These are phyloP conservation scores for Clathrospora elynae DNA, from an alignment of 2,329 filamentous ascomycete species.

Conservation along the genomic window DNA sequence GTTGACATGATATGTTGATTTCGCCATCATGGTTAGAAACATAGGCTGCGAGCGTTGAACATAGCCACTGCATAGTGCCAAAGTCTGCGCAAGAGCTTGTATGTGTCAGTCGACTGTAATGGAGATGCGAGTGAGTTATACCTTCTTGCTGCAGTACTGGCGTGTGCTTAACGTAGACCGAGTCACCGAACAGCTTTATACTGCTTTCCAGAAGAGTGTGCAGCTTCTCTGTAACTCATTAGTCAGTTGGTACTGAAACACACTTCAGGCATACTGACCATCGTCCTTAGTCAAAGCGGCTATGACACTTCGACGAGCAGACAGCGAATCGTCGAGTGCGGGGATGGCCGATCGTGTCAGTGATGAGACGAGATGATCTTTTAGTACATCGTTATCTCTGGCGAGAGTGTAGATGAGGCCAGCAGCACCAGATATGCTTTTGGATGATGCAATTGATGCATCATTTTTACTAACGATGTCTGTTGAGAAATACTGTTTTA, in stretches of 20 bases:
- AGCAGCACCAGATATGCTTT: slow-evolving; percentile 32
- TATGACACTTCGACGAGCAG: slow-evolving; percentile 47
- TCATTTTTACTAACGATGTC: slow-evolving; percentile 18
- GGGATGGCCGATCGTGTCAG: slow-evolving; percentile 50
- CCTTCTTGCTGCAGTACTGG: slow-evolving; percentile 89
- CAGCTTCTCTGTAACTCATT: slow-evolving; percentile 52
- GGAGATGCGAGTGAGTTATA: slow-evolving; percentile 40
- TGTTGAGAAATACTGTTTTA: slow-evolving; percentile 28
- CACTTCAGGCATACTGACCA: slow-evolving; percentile 41
- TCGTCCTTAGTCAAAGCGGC: slow-evolving; percentile 47
- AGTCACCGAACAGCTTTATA: slow-evolving; percentile 78
- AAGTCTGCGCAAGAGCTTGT: slow-evolving; percentile 76
- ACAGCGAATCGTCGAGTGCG: slow-evolving; percentile 36
- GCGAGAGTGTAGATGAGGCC: slow-evolving; percentile 30
- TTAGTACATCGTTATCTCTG: slow-evolving; percentile 34
- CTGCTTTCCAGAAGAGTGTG: slow-evolving; percentile 68
- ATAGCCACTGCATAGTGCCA: slow-evolving; percentile 79
- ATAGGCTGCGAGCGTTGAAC: slow-evolving; percentile 69
- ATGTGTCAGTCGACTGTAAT: slow-evolving; percentile 21
- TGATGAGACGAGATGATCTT: slow-evolving; percentile 37
- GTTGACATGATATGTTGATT: slow-evolving; percentile 74
- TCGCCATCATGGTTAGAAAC: slow-evolving; percentile 70
- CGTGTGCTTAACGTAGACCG: slow-evolving; percentile 83
- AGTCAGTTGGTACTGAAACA: slow-evolving; percentile 9
- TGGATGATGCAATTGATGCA: slow-evolving; percentile 18